Base-by-base conservation (phyloP, 768 basidiomycete genomes). In the Collybiopsis luxurians region DNA sequence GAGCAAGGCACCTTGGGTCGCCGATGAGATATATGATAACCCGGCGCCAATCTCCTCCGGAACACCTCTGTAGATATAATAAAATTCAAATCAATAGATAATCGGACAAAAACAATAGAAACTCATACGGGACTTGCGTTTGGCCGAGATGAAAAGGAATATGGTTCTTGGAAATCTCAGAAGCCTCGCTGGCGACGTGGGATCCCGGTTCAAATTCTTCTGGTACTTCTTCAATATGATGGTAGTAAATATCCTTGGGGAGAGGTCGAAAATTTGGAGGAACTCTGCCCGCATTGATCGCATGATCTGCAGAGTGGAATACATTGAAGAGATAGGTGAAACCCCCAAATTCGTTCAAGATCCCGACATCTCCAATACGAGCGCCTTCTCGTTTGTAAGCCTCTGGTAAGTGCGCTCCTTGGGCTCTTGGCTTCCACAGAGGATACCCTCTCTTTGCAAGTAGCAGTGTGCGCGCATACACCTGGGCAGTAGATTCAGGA, bases 251-350 rank as follows among this genome's bases (percentile, higher is more conserved):
- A 69, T 49, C 23, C 13, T 6, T 34, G 6, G 31, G 6, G 31
- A 34, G 31, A 13, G 60, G 61, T 39, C 3, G 55, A 30, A 70
- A 69, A 21, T 56, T 57, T 1, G 58, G 61, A 1, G 71, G 70
- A 19, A 70, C 62, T n/a, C 70, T 64, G 15, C 51, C 42, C 2
- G 24, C 47, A 19, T 70, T 57, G 45, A 69, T 61, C 36, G 61
- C 60, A 49, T 63, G 28, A 40, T 49, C 45, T 27, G 34, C 40
- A 26, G 69, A 52, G 5, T 64, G 26, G 36, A 67, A 70, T 12
- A 71, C 55, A 47, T 69, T 70, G 62, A 73, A 73, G 27, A 68
- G 61, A 31, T 65, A 59, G 34, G 68, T 65, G n/a, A 72, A 71
- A 6, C 53, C 52, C 39, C 69, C 70, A 40, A 64, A 55, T 24